Evolutionary conservation across 2,329 filamentous ascomycete species (phyloP), one percentile per base, ranked within the genome.

Genomic region (Lojkania enalia): DNA sequence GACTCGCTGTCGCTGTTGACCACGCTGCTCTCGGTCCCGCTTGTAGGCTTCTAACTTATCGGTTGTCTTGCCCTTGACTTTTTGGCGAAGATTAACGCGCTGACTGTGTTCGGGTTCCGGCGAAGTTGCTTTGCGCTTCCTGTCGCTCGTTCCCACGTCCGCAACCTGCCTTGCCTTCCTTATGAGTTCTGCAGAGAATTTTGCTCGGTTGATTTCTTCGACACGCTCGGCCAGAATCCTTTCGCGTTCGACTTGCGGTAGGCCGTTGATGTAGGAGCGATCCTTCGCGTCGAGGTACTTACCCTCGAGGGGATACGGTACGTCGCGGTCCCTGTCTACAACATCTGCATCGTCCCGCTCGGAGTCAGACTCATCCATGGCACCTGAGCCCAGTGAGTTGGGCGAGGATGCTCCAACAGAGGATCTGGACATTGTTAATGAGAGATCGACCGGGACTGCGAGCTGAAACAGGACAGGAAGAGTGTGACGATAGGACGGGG

Each of bases 241-340:
- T 70, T 99, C 94, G 51, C 92, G 87, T 64, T 95, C 85, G 39
- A 97, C 85, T 73, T 97, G 91, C 20, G 90, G 86, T 80, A 96
- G 84, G 44, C 78, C 81, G 80, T 94, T 85, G 51, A 99, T 94
- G 39, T 87, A 57, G 7, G 68, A 64, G 57, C 72, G 76, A 54
- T 77, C 77, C 52, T 76, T 74, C 46, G 73, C 75, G 60, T 83
- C 79, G 48, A 80, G 77, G 66, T 83, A 88, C 61, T 94, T 85
- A 58, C 92, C 91, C 54, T 99, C 94, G 51, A 96, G 81, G 0
- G 92, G 90, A 64, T 95, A 94, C 44, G 84, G 61, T 69, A 86
- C 76, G 62, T 85, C 80, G 42, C 81, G 79, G 44, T 84, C 79
- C 38, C 82, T 79, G 16, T 60, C 53, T 3, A 55, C 51, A 35